Percentiles rank a stretch among this genome's conserved stretches.
Evolutionary conservation across 2,329 filamentous ascomycete species (phyloP).

Genomic region (Aschersonia sp.): DNA sequence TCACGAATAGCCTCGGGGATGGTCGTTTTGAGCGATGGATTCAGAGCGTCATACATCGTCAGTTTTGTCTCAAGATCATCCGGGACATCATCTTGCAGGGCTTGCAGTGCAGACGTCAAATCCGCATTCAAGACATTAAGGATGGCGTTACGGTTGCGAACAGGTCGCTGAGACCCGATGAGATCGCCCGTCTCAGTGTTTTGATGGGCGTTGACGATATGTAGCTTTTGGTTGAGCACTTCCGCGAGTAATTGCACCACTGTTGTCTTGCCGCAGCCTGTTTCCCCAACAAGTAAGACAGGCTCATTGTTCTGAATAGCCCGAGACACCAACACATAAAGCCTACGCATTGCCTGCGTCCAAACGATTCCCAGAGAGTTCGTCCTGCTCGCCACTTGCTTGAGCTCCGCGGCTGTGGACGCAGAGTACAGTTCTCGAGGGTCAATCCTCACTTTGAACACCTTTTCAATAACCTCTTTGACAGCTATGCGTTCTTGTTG

Average conservation of each 20-base stretch:
- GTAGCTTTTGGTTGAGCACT: conserved; percentile 58
- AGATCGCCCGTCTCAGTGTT: conserved; percentile 96
- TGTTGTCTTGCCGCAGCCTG: conserved; percentile 94
- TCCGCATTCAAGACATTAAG: conserved; percentile 51
- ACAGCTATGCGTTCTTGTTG: conserved; percentile 73
- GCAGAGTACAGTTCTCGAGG: conserved; percentile 57
- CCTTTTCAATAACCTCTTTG: conserved; percentile 73
- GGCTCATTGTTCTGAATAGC: conserved; percentile 86
- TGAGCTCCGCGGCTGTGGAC: conserved; percentile 40
- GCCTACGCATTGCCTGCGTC: conserved; percentile 85
- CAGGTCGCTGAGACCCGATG: conserved; percentile 85
- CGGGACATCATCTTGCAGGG: conserved; percentile 23
- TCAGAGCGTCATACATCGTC: conserved; percentile 34
- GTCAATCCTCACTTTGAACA: conserved; percentile 78
- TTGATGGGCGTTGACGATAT: conserved; percentile 93
- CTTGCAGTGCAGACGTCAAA: conserved; percentile 32
- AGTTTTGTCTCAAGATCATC: conserved; percentile 41
- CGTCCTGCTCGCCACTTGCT: conserved; percentile 26
- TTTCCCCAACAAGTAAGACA: conserved; percentile 88
- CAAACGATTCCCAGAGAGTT: conserved; percentile 64
- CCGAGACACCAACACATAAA: conserved; percentile 79
- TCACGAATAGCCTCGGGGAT: conserved; percentile 33
- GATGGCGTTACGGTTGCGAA: conserved; percentile 70
- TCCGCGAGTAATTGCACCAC: conserved; percentile 87
- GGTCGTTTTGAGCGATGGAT: conserved; percentile 30